Percentiles rank a stretch among this genome's conserved stretches.
These are phyloP conservation scores for Vaccinium macrocarpon DNA, from an alignment of 148 eudicot species.

Conservation along the genomic window DNA sequence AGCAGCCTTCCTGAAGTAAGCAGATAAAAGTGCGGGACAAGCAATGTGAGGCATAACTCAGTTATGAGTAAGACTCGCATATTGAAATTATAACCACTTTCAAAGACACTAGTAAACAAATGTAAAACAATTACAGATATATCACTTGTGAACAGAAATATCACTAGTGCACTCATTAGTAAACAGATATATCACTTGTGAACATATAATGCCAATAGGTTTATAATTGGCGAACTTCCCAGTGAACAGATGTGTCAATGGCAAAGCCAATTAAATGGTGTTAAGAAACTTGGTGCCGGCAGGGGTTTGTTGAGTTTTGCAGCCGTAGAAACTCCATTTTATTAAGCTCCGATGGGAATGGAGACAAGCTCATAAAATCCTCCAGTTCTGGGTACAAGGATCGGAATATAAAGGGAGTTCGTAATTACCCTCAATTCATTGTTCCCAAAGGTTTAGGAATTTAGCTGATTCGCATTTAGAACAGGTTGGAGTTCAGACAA, in stretches of 20 bases:
- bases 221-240: neutral
- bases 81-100: neutral
- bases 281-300: neutral
- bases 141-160: neutral
- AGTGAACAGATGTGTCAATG: neutral
- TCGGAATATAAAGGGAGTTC: neutral
- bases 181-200: neutral
- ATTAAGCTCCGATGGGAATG: neutral
- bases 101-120: neutral
- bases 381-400: neutral
- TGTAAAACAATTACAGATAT: neutral
- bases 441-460: neutral
- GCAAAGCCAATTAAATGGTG: neutral
- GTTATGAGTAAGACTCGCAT: neutral
- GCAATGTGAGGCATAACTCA: neutral
- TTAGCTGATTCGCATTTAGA: neutral
- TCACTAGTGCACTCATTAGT: neutral
- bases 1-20: conserved; percentile 74
- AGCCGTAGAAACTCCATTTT: neutral
- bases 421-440: neutral
- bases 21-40: conserved; percentile 8
- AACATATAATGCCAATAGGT: neutral
- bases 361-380: conserved; percentile 8
- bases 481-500: neutral
- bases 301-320: neutral